phyloP scores from a whole-genome alignment of 306 rosid species.

The Medicago lupulina region DNA sequence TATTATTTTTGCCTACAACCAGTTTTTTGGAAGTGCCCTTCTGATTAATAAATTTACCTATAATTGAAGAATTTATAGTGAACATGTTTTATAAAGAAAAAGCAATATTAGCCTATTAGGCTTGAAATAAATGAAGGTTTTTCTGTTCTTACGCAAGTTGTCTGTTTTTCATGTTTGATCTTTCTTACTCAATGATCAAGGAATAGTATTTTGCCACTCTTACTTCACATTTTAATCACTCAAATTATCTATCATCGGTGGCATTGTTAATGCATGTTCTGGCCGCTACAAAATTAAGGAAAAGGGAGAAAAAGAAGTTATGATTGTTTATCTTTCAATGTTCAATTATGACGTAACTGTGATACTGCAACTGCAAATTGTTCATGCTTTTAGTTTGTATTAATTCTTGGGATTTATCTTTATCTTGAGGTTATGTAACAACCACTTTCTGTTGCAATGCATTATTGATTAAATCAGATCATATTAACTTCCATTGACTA shows the following conservation, averaged over 20 bases:
- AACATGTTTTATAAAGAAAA: not conserved
- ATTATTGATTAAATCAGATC: not conserved
- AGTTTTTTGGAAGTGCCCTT: not conserved
- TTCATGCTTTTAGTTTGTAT: not conserved
- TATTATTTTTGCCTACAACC: not conserved
- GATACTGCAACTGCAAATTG: slow-evolving; percentile 17
- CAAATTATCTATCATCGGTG: not conserved
- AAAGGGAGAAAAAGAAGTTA: not conserved
- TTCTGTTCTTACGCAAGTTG: not conserved
- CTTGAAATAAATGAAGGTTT: too few relatives aligned
- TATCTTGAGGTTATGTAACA: not conserved
- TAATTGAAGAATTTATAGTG: not conserved
- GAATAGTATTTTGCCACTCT: not conserved
- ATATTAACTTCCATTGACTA: not conserved
- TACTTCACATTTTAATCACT: not conserved
- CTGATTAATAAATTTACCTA: not conserved
- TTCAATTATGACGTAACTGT: slow-evolving; percentile 20
- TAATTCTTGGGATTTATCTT: not conserved
- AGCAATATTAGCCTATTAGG: too few relatives aligned
- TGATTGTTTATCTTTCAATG: slow-evolving; percentile 16
- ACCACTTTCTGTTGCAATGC: not conserved
- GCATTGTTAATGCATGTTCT: not conserved
- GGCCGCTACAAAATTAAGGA: not conserved
- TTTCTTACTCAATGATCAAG: not conserved
- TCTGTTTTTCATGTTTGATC: not conserved